phyloP scores from a whole-genome alignment of 164 flowering plant species.

The Aristolochia contorta region DNA sequence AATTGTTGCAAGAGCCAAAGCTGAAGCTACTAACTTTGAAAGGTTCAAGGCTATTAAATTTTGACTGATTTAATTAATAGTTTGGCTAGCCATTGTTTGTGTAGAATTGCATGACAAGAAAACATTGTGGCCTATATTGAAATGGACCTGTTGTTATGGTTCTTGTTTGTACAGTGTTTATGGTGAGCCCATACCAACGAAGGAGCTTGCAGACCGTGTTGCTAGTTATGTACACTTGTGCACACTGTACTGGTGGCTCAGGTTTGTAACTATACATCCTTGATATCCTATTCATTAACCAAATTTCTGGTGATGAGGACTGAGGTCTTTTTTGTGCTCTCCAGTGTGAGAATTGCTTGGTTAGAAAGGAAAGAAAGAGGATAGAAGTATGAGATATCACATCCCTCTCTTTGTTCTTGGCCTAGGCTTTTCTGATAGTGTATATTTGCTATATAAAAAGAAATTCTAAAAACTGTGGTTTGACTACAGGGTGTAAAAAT shows the following conservation, averaged over 20 bases:
- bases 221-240: slow-evolving; percentile 96
- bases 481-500: no score
- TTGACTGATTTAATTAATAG: neutral
- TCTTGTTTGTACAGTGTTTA: slow-evolving; percentile 44
- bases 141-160: neutral
- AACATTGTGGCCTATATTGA: neutral
- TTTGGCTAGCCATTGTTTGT: neutral
- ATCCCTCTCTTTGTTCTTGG: no score
- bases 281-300: neutral
- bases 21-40: slow-evolving; percentile 76
- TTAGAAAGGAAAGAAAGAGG: no score
- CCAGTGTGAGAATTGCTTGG: no score
- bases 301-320: no score
- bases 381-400: no score
- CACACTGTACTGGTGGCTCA: slow-evolving; percentile 98
- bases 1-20: slow-evolving; percentile 84
- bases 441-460: no score
- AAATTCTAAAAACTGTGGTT: no score
- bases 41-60: slow-evolving; percentile 29
- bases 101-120: neutral
- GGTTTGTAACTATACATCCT: slow-evolving; percentile 27
- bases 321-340: no score
- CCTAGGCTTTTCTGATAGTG: no score
- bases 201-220: slow-evolving; percentile 94
- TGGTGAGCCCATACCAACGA: slow-evolving; percentile 84